Percentiles rank a stretch among this genome's conserved stretches.
phyloP scores from a whole-genome alignment of 169 alveolate genomes.

The Plasmodium gonderi region DNA sequence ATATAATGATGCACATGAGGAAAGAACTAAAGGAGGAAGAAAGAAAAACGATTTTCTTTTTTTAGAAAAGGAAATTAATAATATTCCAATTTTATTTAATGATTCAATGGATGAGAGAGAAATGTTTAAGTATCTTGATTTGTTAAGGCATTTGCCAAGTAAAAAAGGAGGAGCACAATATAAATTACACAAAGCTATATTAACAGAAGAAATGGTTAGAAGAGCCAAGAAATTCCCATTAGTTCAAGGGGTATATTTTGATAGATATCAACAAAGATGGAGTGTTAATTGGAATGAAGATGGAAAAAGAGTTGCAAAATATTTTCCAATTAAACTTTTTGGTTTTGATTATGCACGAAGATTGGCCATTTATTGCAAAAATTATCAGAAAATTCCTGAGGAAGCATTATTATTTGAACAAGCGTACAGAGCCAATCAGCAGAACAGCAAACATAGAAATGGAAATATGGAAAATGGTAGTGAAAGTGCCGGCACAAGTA shows the following conservation, averaged over 20 bases:
- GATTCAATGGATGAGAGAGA: constrained; percentile 69
- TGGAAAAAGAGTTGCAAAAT: constrained; percentile 84
- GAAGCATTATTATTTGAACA: constrained; percentile 74
- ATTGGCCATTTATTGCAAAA: constrained; percentile 80
- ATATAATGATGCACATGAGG: background rate
- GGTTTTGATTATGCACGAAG: constrained; percentile 83
- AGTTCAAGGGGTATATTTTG: constrained; percentile 84
- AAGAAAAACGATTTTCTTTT: background rate
- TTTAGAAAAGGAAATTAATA: constrained; percentile 1
- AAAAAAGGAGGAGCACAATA: constrained; percentile 77
- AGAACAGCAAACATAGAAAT: constrained; percentile 69
- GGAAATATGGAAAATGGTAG: constrained; percentile 46
- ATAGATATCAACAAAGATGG: constrained; percentile 85
- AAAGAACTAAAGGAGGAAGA: constrained; percentile 3
- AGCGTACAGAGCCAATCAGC: constrained; percentile 69
- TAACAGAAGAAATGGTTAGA: constrained; percentile 80
- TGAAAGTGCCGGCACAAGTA: background rate
- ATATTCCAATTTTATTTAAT: constrained; percentile 42
- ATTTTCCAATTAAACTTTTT: constrained; percentile 82
- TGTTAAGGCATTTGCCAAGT: constrained; percentile 72
- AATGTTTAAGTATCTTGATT: constrained; percentile 62
- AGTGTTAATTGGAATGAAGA: constrained; percentile 84
- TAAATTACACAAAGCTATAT: constrained; percentile 78
- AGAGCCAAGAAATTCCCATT: constrained; percentile 81
- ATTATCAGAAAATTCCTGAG: constrained; percentile 71